Percentiles rank a stretch among this genome's conserved stretches.
Evolutionary conservation across 768 basidiomycete genomes (phyloP).

Genomic region (Russula brevipes): DNA sequence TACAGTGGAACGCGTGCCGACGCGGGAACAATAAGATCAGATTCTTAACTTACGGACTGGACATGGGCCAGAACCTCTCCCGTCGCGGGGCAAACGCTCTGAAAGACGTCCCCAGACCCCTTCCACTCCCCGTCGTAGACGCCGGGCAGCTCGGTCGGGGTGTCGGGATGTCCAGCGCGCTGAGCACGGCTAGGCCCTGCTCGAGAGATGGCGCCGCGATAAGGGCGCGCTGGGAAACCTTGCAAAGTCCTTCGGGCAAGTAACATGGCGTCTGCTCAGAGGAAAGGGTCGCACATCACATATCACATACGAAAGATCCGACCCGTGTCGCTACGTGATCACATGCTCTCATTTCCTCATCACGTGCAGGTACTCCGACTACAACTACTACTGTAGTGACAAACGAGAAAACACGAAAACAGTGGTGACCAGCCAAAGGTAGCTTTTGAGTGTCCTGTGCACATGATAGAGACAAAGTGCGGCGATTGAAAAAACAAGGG

Average conservation of each 20-base stretch:
- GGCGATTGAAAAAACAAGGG: not conserved
- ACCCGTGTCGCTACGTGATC: conserved; percentile 2
- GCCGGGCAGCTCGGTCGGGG: conserved; percentile 54
- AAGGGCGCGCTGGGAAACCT: conserved; percentile 20
- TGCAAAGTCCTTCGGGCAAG: conserved; percentile 16
- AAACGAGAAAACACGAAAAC: not conserved
- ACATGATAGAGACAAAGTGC: conserved; percentile 3
- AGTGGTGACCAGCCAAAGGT: conserved; percentile 1
- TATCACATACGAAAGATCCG: conserved; percentile 11
- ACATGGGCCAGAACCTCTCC: conserved; percentile 79
- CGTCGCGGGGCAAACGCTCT: conserved; percentile 79
- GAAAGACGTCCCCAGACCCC: conserved; percentile 64
- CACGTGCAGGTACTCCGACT: no score
- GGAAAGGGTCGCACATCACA: not conserved
- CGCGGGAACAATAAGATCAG: no score
- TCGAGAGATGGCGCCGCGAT: conserved; percentile 52
- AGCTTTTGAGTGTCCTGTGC: conserved; percentile 4
- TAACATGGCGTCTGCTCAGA: not conserved
- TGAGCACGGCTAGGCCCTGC: conserved; percentile 61
- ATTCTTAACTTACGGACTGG: conserved; percentile 46
- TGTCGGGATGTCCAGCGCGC: conserved; percentile 55
- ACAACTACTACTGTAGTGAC: no score
- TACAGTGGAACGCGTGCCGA: not conserved
- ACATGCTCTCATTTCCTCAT: not conserved
- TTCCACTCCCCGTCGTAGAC: conserved; percentile 83